Evolutionary conservation across 768 basidiomycete species (phyloP), one percentile per base, ranked within the genome.

Genomic region (Boletus subparvulus): DNA sequence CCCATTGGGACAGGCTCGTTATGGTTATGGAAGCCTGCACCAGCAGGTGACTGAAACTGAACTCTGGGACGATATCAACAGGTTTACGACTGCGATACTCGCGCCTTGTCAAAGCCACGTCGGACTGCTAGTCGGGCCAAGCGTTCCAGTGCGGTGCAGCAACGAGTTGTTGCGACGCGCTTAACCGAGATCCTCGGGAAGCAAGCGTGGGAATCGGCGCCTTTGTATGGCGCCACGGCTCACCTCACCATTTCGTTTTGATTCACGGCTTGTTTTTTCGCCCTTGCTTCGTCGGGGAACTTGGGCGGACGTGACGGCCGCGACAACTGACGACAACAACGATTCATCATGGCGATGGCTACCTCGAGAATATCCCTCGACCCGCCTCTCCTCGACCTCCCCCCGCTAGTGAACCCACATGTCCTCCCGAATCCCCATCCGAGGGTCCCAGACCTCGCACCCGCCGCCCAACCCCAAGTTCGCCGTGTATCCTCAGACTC

Each of bases 401-500:
- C 61, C 28, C 54, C 28, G 28, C 28, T 28, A 6, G 28, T 6
- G 28, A 28, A 49, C 51, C 58, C 59, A 21, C 65, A 57, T 44
- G 36, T 39, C 19, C 61, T 60, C 39, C 63, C 59, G 46, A 63
- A 61, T 21, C 64, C 50, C 33, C 57, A 61, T 52, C 17, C 47
- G 19, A 55, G 36, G 53, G 17, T 45, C n/a, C 24, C 51, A 36
- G 66, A 69, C 46, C 54, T 55, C 45, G 30, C 11, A 28, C 55
- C 59, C 26, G 50, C 49, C 26, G 24, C 48, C 26, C 50, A 58
- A 9, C 8, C 48, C 7, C 62, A 60, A 17, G 19, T 53, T 43
- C 55, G 51, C 28, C 66, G 69, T 30, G 65, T 69, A 9, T 69
- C 69, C 33, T 70, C 69, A 24, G 69, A 69, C 13, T 67, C 67